Percentiles rank a stretch among this genome's conserved stretches.
Evolutionary conservation across 176 grass and related monocot genomes (phyloP).

Genomic region (Poa annua): DNA sequence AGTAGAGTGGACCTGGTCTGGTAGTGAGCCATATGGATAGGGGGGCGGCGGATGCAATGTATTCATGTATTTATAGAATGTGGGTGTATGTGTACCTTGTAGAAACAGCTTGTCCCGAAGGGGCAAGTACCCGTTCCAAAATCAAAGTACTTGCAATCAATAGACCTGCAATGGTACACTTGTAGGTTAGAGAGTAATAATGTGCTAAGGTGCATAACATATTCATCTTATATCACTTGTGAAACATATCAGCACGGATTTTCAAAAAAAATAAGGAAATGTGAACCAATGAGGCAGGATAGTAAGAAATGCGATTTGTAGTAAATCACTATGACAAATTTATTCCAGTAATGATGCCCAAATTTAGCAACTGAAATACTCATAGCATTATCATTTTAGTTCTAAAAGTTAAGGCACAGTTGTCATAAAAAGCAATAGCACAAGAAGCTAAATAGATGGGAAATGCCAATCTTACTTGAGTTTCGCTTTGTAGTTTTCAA

Average conservation of each 20-base stretch:
- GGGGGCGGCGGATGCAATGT: background rate
- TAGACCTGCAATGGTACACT: conserved; percentile 69
- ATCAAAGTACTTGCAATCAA: conserved; percentile 98
- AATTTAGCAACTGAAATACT: conserved; percentile 4
- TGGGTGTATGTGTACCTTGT: conserved; percentile 54
- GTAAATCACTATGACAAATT: background rate
- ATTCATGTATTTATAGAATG: conserved; percentile 28
- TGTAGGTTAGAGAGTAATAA: conserved; percentile 31
- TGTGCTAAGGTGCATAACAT: conserved; percentile 12
- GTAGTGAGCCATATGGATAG: background rate
- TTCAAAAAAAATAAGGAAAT: background rate
- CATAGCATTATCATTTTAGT: background rate
- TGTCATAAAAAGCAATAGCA: background rate
- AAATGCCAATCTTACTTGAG: conserved; percentile 75
- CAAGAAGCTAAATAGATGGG: background rate
- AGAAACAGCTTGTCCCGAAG: conserved; percentile 91
- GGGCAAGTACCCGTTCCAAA: conserved; percentile 90
- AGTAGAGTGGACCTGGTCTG: background rate
- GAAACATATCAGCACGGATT: conserved; percentile 3
- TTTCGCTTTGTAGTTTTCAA: conserved; percentile 86
- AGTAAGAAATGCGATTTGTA: conserved; percentile 20
- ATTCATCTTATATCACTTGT: conserved; percentile 19
- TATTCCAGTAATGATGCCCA: background rate
- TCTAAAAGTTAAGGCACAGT: background rate
- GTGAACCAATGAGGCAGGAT: background rate